Percentiles rank a stretch among this genome's conserved stretches.
These are phyloP conservation scores for Yamadazyma membranifaciens DNA, from an alignment of 1,139 yeast species.

Conservation along the genomic window DNA sequence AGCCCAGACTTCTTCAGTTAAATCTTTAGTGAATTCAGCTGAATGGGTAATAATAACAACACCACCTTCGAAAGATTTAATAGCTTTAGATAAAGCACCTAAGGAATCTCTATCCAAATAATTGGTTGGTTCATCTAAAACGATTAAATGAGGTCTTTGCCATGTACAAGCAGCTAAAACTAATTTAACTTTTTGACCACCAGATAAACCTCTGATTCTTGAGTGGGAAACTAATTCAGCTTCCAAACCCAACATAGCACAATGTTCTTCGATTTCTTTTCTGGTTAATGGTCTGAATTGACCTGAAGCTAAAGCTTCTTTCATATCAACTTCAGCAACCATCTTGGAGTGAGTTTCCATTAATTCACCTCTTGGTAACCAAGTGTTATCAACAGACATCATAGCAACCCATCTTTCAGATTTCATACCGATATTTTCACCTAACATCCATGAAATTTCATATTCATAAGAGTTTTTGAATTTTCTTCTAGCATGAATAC, in stretches of 20 bases:
- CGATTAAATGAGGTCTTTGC: slow-evolving; percentile 99
- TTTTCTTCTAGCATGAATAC: slow-evolving; percentile 97
- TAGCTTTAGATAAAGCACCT: slow-evolving; percentile 98
- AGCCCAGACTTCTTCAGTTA: slow-evolving; percentile 99
- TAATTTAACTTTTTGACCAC: slow-evolving; percentile 99
- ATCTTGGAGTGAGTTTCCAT: slow-evolving; percentile 97
- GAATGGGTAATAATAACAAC: slow-evolving; percentile 99
- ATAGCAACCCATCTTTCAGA: slow-evolving; percentile 99
- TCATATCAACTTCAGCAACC: slow-evolving; percentile 99
- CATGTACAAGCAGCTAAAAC: slow-evolving; percentile 99
- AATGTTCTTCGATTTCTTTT: slow-evolving; percentile 98
- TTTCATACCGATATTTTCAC: slow-evolving; percentile 99
- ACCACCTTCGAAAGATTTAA: slow-evolving; percentile 99
- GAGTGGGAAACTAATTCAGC: slow-evolving; percentile 99
- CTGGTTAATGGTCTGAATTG: slow-evolving; percentile 99
- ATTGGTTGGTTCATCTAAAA: slow-evolving; percentile 98
- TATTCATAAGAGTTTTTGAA: slow-evolving; percentile 99
- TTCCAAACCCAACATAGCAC: slow-evolving; percentile 97
- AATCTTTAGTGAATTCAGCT: slow-evolving; percentile 98
- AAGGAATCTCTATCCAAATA: slow-evolving; percentile 99
- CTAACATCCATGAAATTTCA: slow-evolving; percentile 94
- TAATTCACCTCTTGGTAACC: slow-evolving; percentile 99
- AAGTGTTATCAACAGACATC: slow-evolving; percentile 99
- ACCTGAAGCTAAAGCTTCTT: slow-evolving; percentile 99
- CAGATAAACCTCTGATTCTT: slow-evolving; percentile 99